Percentiles rank a stretch among this genome's conserved stretches.
Conservation (phyloP, 371 early-diverging fungal species). For the Fennellomyces sp. region DNA sequence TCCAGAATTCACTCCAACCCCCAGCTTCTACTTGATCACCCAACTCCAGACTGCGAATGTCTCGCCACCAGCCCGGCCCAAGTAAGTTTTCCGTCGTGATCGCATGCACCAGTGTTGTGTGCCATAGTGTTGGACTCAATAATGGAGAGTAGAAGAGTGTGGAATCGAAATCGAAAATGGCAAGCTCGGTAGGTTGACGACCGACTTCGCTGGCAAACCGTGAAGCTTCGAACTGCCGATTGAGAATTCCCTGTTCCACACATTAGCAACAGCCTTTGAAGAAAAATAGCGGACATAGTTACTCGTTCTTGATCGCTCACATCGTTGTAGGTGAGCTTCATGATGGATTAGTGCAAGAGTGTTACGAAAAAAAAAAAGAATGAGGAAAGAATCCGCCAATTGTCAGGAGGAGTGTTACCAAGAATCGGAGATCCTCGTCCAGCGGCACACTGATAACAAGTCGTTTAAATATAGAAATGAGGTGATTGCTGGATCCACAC, state of each 20-base stretch:
- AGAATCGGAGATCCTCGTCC: no score
- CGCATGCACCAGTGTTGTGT: constrained; percentile 47
- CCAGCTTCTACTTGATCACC: constrained; percentile 22
- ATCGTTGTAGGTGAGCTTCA: background rate
- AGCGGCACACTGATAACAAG: no score
- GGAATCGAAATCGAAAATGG: constrained; percentile 88
- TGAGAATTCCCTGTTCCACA: constrained; percentile 9
- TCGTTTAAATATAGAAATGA: no score
- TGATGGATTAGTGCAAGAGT: background rate
- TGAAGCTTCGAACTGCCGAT: constrained; percentile 15
- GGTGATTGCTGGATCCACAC: no score
- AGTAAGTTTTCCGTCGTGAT: constrained; percentile 58
- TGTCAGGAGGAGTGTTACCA: no score
- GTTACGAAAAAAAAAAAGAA: background rate
- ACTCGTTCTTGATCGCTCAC: background rate
- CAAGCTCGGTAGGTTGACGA: constrained; percentile 26
- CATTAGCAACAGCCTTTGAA: background rate
- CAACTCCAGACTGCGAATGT: constrained; percentile 45
- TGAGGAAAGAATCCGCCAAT: no score
- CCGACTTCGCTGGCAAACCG: constrained; percentile 6
- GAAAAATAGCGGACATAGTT: background rate
- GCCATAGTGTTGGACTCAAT: constrained; percentile 81
- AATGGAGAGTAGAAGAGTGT: constrained; percentile 86
- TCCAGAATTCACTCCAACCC: constrained; percentile 46
- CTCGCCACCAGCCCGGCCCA: constrained; percentile 78